Base-by-base conservation (phyloP, 805 yeast species). In the Starmerella bacillaris region DNA sequence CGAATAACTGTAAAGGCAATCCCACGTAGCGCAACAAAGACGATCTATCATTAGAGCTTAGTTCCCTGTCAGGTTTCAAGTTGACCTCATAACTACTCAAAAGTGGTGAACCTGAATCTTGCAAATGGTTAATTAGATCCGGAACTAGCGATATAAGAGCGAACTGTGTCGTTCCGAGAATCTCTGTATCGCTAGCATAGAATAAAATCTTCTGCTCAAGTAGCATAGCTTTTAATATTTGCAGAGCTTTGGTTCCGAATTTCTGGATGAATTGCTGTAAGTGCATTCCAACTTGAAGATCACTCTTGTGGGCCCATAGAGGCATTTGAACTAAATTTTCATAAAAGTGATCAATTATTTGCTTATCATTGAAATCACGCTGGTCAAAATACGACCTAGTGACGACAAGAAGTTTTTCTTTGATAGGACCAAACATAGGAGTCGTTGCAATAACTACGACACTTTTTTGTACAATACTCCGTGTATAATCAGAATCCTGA, bases 381-480 rank as follows among this genome's bases (percentile, higher is more conserved):
- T 89, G 98, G 33, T 71, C 63, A 51, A 89, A 89, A 55, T 74
- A 86, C 2, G 83, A 77, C 40, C 74, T 71, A 0, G 96, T 84
- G 21, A 86, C 79, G 18, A 89, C 80, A 31, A 92, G 76, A 42
- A 89, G 58, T 54, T 89, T 89, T 47, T 89, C 95, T 49, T 76
- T 78, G 38, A 89, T 70, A 41, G 83, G 92, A 0, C 66, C 66
- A 50, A 80, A 82, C 2, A 89, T 71, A 1, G 98, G 96, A 52
- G 77, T 76, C 39, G 79, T 66, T 3, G 78, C 68, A n/a, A 89
- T 68, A 26, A 89, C 74, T 4, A 89, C 94, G 20, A 89, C 69
- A 0, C 93, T 75, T 50, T 89, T 89, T 49, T 89, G 98, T 3
- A 89, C 84, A 0, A 82, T 73, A 2, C 93, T 77, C 37, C 98